Percentiles rank a stretch among this genome's conserved stretches.
Evolutionary conservation across 352 stramenopile genomes (phyloP).

Genomic region (Globisporangium canariense): DNA sequence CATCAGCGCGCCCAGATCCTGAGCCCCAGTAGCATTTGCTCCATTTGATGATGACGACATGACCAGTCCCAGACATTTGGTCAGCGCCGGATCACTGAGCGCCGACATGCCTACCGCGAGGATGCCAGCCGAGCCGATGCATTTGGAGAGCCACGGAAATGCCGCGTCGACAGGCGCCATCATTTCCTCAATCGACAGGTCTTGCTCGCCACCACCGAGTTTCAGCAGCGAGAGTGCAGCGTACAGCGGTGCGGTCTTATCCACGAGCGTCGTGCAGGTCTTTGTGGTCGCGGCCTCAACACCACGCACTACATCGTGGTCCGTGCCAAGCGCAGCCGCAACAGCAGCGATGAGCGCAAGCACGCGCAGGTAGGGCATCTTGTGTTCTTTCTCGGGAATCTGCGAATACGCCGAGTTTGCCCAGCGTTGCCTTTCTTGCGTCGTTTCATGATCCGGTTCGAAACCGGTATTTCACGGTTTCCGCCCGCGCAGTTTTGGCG

Average conservation of each 20-base stretch:
- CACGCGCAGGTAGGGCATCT: not conserved
- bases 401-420: not conserved
- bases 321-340: too few relatives aligned
- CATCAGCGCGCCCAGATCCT: conserved; percentile 1
- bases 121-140: conserved; percentile 28
- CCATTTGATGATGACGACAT: conserved; percentile 1
- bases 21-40: not conserved
- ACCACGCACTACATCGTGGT: not conserved
- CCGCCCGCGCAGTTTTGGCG: conserved; percentile 1
- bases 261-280: conserved; percentile 17
- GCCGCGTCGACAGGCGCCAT: conserved; percentile 29
- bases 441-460: not conserved
- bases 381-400: not conserved
- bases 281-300: not conserved
- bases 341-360: not conserved
- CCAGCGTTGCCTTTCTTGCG: not conserved
- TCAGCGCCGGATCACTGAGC: conserved; percentile 21
- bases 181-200: conserved; percentile 27
- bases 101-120: conserved; percentile 23
- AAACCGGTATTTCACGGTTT: too few relatives aligned
- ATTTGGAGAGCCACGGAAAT: conserved; percentile 36
- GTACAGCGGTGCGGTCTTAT: conserved; percentile 18
- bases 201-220: conserved; percentile 8
- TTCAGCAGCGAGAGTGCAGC: conserved; percentile 25
- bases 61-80: conserved; percentile 25